These are phyloP conservation scores for Hypomyces rosellus DNA, from an alignment of 2,329 filamentous ascomycete species.

Conservation along the genomic window DNA sequence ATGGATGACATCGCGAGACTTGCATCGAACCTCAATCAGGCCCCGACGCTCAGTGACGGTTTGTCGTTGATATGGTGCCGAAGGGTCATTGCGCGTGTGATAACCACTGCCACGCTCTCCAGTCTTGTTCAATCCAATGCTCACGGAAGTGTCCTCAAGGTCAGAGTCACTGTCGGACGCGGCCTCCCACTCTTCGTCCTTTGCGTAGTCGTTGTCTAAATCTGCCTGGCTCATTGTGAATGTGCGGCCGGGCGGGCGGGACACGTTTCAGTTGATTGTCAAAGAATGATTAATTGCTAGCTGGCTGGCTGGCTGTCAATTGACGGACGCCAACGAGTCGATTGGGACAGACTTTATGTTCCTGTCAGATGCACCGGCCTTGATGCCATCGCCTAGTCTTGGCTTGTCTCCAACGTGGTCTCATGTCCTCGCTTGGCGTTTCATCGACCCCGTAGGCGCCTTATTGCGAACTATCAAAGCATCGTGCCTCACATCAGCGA, in stretches of 20 bases:
- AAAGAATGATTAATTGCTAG: too few relatives aligned
- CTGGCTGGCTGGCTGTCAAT: too few relatives aligned
- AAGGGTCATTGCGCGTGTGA: constrained; percentile 18
- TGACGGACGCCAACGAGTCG: too few relatives aligned
- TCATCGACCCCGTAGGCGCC: too few relatives aligned
- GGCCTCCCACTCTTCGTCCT: not conserved
- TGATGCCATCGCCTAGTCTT: too few relatives aligned
- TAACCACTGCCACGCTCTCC: constrained; percentile 16
- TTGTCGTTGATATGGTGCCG: constrained; percentile 16
- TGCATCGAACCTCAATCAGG: constrained; percentile 20
- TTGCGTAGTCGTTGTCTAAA: not conserved
- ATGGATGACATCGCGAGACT: constrained; percentile 20
- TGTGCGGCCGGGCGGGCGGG: not conserved
- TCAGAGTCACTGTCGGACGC: constrained; percentile 11
- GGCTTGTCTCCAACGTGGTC: too few relatives aligned
- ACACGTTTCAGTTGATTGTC: too few relatives aligned
- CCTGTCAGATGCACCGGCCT: too few relatives aligned
- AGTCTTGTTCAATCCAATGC: constrained; percentile 14
- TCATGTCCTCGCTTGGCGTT: too few relatives aligned
- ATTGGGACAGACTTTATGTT: too few relatives aligned
- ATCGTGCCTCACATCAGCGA: too few relatives aligned
- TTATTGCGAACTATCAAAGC: too few relatives aligned
- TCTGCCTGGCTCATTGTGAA: not conserved
- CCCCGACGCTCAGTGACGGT: constrained; percentile 17
- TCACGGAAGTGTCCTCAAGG: constrained; percentile 14